Evolutionary conservation across 495 filamentous ascomycete genomes (phyloP), one percentile per base, ranked within the genome.

Genomic region (Thozetella sp.): DNA sequence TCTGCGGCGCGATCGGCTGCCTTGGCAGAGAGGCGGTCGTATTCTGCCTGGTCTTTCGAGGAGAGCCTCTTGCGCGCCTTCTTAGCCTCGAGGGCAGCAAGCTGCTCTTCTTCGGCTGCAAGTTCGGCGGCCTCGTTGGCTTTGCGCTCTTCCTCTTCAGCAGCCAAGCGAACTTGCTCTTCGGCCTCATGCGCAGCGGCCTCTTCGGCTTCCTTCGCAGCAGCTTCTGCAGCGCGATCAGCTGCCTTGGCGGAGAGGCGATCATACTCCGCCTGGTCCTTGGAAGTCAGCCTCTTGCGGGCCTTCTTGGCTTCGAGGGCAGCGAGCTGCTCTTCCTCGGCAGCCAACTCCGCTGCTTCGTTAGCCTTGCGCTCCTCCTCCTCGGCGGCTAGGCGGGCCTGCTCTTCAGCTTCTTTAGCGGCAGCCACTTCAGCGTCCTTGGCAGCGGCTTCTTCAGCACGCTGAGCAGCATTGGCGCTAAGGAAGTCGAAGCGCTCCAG

Each of bases 211-310:
- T 52, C 34, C 6, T n/a, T n/a, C n/a, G n/a, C n/a, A n/a, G n/a
- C n/a, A n/a, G n/a, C n/a, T n/a, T n/a, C n/a, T n/a, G n/a, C 60
- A 27, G 64, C 54, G 50, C 55, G 58, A 3, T 24, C 34, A 22
- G 37, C 53, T n/a, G 54, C 58, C 56, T 68, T 74, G 23, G 67
- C 66, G 15, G 61, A 69, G 9, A 81, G 66, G 12, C 70, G 64
- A 30, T 77, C 69, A 25, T 74, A 62, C 48, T 72, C 69, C 22
- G 70, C 66, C 40, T 71, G 70, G 2, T 73, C 73, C 53, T 55
- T 69, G 60, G 61, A 76, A 17, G 56, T 67, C 20, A 72, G 54
- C 64, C 65, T 75, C 51, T 70, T 48, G 10, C 43, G 43, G 20
- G 43, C 9, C n/a, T 10, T 48, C n/a, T 48, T 72, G 22, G 43